phyloP scores from a whole-genome alignment of 169 alveolate genomes.

The Cryptosporidium tyzzeri region DNA sequence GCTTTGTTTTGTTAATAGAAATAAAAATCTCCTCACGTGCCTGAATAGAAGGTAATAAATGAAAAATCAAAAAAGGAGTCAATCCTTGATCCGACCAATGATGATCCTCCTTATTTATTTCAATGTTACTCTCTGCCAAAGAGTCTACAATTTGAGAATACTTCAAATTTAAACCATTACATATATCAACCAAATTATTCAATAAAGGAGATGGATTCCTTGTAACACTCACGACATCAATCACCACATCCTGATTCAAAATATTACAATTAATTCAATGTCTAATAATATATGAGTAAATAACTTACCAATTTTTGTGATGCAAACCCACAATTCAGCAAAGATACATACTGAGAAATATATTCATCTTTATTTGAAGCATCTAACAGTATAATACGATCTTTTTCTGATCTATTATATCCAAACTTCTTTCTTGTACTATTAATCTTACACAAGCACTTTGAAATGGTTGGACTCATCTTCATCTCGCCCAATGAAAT shows the following conservation, averaged over 20 bases:
- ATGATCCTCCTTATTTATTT: background rate
- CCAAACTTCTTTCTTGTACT: slow-evolving; percentile 15
- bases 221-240: slow-evolving; percentile 50
- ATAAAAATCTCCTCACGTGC: slow-evolving; percentile 42
- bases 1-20: slow-evolving; percentile 24
- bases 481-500: slow-evolving; percentile 30
- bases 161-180: slow-evolving; percentile 45
- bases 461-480: slow-evolving; percentile 35
- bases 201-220: slow-evolving; percentile 48
- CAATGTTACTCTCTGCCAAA: background rate
- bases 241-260: slow-evolving; percentile 26
- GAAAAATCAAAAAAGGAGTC: slow-evolving; percentile 46
- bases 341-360: slow-evolving; percentile 54
- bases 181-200: slow-evolving; percentile 50
- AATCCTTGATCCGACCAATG: slow-evolving; percentile 28
- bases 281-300: too few species aligned
- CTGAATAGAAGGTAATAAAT: slow-evolving; percentile 58
- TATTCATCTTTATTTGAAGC: slow-evolving; percentile 54
- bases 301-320: slow-evolving; percentile 63
- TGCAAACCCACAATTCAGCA: slow-evolving; percentile 58
- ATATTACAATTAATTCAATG: too few species aligned
- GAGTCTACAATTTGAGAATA: slow-evolving; percentile 39
- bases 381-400: slow-evolving; percentile 49
- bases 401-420: slow-evolving; percentile 17
- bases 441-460: slow-evolving; percentile 49